Percentiles rank a stretch among this genome's conserved stretches.
Conservation (phyloP, 2,329 filamentous ascomycete species). For the Paracoccidioides brasiliensis region DNA sequence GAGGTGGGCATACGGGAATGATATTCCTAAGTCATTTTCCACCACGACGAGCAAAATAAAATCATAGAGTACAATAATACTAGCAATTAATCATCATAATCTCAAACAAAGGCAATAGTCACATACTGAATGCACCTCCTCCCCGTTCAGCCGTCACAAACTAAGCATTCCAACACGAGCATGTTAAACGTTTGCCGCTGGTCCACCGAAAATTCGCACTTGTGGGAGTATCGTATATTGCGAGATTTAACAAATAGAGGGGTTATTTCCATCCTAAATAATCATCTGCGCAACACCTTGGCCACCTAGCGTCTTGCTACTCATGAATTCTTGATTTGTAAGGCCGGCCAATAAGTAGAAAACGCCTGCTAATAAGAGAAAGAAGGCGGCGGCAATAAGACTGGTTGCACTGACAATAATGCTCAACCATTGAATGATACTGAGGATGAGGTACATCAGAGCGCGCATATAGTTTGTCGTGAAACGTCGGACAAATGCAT, state of each 20-base stretch:
- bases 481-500: constrained; percentile 77
- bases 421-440: constrained; percentile 71
- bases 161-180: too few species aligned
- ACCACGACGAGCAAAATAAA: not conserved
- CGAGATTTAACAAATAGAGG: too few species aligned
- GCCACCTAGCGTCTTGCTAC: constrained; percentile 89
- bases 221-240: too few species aligned
- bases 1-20: not conserved
- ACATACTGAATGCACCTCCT: not conserved
- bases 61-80: constrained; percentile 1
- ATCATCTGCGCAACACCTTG: constrained; percentile 96
- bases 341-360: constrained; percentile 53
- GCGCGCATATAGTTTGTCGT: constrained; percentile 97
- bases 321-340: constrained; percentile 34
- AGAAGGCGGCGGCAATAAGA: constrained; percentile 73
- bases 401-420: constrained; percentile 51
- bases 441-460: constrained; percentile 71
- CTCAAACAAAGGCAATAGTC: not conserved
- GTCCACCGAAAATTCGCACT: too few species aligned
- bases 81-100: not conserved
- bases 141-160: too few species aligned
- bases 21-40: not conserved
- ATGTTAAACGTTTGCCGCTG: too few species aligned
- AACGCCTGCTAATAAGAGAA: constrained; percentile 60
- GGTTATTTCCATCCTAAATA: constrained; percentile 41